Evolutionary conservation across 2,329 filamentous ascomycete genomes (phyloP), one percentile per base, ranked within the genome.

Genomic region (Cyanodermella asteris): DNA sequence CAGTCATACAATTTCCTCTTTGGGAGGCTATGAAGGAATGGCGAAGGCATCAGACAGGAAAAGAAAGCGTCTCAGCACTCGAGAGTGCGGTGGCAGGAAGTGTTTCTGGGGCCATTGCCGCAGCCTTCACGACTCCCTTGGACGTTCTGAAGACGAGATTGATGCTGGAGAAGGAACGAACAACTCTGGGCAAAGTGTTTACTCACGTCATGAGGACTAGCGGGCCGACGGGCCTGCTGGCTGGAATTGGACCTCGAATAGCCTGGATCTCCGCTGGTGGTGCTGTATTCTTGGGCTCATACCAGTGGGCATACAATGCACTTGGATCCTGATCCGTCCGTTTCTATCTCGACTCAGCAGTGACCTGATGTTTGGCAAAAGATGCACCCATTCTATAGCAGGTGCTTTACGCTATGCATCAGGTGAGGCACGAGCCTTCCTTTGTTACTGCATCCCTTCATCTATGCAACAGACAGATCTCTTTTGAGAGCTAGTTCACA

Each of bases 61-160:
- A 42, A 55, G 39, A 38, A 0, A 47, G 57, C 17, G 55, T 87
- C 2, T 62, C 68, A 10, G 81, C 75, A 0, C 50, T 62, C 2
- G 81, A 91, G 51, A 87, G 77, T 36, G 87, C 74, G 1, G 38
- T 87, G 20, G 84, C 87, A 46, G 87, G 87, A 1, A 82, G 74
- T 38, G 42, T 81, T 18, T 70, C 80, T 0, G 87, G 87, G 1
- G 81, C 72, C 1, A 59, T 93, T 19, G 81, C 87, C 1, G 87
- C 87, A 1, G 84, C 66, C 0, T 45, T 84, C 30, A 97, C 87
- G 13, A 97, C 87, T 26, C 87, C 87, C 19, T 53, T 97, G 33
- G 87, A 97, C 50, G 87, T 97, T 33, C 58, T 97, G 36, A 97
- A 97, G 66, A 97, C 87, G 35, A 60, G 87, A 34, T 72, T 94